Conservation (phyloP, 2,329 filamentous ascomycete species). For the Helicocarpus griseus region DNA sequence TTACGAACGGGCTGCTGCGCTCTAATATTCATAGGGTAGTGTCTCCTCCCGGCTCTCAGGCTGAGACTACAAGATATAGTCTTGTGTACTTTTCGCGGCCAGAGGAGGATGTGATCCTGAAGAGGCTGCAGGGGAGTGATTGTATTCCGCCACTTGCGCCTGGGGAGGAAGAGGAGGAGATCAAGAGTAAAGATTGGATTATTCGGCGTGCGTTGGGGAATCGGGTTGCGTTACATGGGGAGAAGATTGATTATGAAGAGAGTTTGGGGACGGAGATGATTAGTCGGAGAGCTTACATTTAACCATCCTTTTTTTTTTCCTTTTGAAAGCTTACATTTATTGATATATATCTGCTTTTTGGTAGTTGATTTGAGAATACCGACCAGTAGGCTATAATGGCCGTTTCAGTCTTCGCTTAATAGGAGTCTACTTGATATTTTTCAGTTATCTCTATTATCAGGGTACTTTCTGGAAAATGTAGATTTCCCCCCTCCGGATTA, state of each 20-base stretch:
- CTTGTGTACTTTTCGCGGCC: slow-evolving; percentile 47
- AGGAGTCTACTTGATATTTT: too few relatives aligned
- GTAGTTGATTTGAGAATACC: not conserved
- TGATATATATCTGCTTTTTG: not conserved
- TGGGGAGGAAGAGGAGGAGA: slow-evolving; percentile 24
- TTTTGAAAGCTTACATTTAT: not conserved
- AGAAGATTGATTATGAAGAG: slow-evolving; percentile 24
- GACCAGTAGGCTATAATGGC: too few relatives aligned
- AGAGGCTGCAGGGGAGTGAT: slow-evolving; percentile 26
- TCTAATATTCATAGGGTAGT: slow-evolving; percentile 42
- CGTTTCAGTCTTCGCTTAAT: too few relatives aligned
- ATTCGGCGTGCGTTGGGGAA: slow-evolving; percentile 29
- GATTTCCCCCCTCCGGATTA: too few relatives aligned
- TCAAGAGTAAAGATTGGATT: slow-evolving; percentile 35
- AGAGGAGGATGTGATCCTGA: slow-evolving; percentile 39
- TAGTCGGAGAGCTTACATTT: slow-evolving; percentile 23
- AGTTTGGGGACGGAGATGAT: slow-evolving; percentile 25
- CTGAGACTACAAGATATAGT: slow-evolving; percentile 37
- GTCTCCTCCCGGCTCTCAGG: slow-evolving; percentile 39
- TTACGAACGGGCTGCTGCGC: slow-evolving; percentile 32
- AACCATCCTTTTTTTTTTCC: slow-evolving; percentile 1
- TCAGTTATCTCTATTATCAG: too few relatives aligned
- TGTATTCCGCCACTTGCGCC: slow-evolving; percentile 23
- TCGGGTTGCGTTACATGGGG: slow-evolving; percentile 19
- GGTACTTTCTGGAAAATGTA: too few relatives aligned